Evolutionary conservation across 352 stramenopile species (phyloP), one percentile per base, ranked within the genome.

Genomic region (Pythium angustatum): DNA sequence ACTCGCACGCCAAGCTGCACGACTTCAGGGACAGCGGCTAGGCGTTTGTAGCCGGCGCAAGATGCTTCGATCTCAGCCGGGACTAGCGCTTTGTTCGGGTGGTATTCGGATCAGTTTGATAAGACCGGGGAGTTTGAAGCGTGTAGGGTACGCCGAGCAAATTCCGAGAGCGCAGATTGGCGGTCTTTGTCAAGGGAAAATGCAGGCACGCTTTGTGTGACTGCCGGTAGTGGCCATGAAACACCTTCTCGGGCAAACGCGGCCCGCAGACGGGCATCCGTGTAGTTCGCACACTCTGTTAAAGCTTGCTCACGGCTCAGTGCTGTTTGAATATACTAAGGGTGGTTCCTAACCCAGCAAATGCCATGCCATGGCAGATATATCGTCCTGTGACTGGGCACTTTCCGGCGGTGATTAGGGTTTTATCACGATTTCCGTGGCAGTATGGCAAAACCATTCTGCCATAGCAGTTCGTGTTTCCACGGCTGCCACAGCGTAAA

Each of bases 81-180:
- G 5, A 40, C 21, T 11, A 60, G 34, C 14, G 33, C 33, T 22
- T 60, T 60, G 53, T 60, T 60, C 5, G 53, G 53, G n/a, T 26
- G 53, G 22, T 60, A 60, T 34, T 60, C 53, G 21, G 10, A 11
- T 34, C 36, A 60, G 22, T 17, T 60, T 36, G 3, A 60, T 36
- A 17, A 60, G 36, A 10, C 2, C 5, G 12, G 53, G 22, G 5
- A 60, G 53, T 9, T 2, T 14, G 5, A 27, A 10, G 10, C 38
- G 26, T 26, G 53, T 60, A n/a, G n/a, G n/a, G n/a, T n/a, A 11
- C 22, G 21, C 5, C 53, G 53, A 21, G 50, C 26, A 17, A 33
- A 60, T 26, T 49, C 36, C 12, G 53, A 60, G 5, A 60, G n/a
- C n/a, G n/a, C n/a, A n/a, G n/a, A n/a, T n/a, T n/a, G n/a, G n/a